Percentiles rank a stretch among this genome's conserved stretches.
These are phyloP conservation scores for Gentiana dahurica DNA, from an alignment of 257 asterid genomes.

Conservation along the genomic window DNA sequence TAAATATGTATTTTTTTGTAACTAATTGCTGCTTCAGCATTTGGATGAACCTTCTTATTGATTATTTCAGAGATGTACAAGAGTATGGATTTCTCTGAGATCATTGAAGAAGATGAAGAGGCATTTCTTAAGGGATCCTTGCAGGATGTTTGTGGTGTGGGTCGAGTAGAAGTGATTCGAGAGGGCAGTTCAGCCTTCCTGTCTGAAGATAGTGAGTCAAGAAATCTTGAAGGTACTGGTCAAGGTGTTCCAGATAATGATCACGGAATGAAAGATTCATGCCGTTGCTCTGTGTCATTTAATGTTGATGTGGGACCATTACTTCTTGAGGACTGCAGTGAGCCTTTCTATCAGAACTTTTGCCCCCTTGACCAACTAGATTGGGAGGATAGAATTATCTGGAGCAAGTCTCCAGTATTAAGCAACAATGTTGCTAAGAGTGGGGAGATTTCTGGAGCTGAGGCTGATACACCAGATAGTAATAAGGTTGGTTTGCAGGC, in stretches of 20 bases:
- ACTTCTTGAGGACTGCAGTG: conserved; percentile 33
- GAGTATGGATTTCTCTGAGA: conserved; percentile 42
- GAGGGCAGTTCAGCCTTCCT: conserved; percentile 18
- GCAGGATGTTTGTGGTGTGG: conserved; percentile 50
- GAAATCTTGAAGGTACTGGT: conserved; percentile 26
- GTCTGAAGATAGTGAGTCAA: conserved; percentile 36
- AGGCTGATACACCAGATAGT: conserved; percentile 48
- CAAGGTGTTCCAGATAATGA: conserved; percentile 23
- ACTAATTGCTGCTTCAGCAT: not conserved
- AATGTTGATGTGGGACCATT: conserved; percentile 28
- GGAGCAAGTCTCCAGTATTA: conserved; percentile 67
- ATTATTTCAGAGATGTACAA: conserved; percentile 52
- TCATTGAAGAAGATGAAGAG: conserved; percentile 93
- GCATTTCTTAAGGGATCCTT: conserved; percentile 53
- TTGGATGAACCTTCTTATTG: not conserved
- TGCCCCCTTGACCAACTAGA: conserved; percentile 86
- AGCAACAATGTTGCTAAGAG: conserved; percentile 51
- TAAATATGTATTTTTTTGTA: not conserved
- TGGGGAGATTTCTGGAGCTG: conserved; percentile 83
- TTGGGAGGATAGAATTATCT: conserved; percentile 91
- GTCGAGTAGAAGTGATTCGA: conserved; percentile 25
- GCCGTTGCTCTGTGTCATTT: conserved; percentile 61
- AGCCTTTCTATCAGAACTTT: conserved; percentile 34
- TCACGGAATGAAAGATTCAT: conserved; percentile 39
- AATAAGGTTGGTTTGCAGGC: conserved; percentile 28